Evolutionary conservation across 768 basidiomycete genomes (phyloP).

Genomic region (Lyophyllum atratum): DNA sequence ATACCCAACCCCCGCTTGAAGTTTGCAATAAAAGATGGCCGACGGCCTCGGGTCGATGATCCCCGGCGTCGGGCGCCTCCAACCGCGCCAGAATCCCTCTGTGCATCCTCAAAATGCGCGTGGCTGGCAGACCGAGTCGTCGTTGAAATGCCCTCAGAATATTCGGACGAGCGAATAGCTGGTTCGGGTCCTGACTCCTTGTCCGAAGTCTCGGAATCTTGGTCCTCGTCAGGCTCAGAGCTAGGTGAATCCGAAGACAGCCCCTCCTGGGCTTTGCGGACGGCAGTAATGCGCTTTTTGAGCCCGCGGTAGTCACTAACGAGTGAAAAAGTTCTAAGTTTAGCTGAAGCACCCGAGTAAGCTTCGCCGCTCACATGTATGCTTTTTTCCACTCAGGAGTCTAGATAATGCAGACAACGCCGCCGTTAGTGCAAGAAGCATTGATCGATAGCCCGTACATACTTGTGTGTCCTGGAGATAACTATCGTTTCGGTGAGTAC

Average conservation of each 20-base stretch:
- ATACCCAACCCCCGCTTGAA: background rate
- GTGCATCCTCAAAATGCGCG: background rate
- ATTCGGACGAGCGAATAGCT: background rate
- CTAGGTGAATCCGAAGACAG: constrained; percentile 17
- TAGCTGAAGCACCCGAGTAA: background rate
- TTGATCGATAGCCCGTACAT: constrained; percentile 1
- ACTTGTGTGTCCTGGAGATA: constrained; percentile 75
- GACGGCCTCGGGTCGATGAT: background rate
- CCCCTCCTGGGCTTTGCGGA: constrained; percentile 42
- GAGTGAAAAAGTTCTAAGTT: background rate
- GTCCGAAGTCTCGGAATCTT: background rate
- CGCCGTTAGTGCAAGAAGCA: background rate
- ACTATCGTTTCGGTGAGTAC: constrained; percentile 31
- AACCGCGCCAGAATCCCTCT: background rate
- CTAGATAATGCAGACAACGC: constrained; percentile 33
- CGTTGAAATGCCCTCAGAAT: background rate
- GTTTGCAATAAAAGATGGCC: background rate
- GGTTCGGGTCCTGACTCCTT: background rate
- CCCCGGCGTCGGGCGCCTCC: background rate
- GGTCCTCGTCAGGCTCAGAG: constrained; percentile 16
- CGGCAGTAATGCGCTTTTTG: constrained; percentile 63
- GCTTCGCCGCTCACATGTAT: constrained; percentile 52
- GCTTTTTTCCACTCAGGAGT: constrained; percentile 75
- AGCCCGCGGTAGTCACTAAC: constrained; percentile 71
- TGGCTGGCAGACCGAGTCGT: background rate